Evolutionary conservation across 176 grass and related monocot genomes (phyloP).

Genomic region (Musa troglodytarum): DNA sequence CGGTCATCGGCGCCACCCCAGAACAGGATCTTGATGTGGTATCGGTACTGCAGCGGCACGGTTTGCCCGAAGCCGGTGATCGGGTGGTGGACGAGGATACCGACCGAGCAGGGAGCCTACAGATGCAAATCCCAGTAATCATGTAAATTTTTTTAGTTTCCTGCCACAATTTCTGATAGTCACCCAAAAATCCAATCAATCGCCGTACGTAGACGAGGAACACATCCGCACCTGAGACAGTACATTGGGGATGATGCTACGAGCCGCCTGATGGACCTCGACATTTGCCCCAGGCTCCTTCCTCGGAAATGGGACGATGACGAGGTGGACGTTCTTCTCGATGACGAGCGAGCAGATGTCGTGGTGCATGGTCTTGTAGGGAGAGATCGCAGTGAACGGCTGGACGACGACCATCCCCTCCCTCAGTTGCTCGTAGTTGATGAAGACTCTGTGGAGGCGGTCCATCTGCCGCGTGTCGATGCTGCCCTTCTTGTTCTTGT

Average conservation of each 20-base stretch:
- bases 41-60: not conserved
- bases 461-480: slow-evolving; percentile 14
- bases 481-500: slow-evolving; percentile 19
- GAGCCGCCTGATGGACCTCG: slow-evolving; percentile 13
- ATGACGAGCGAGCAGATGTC: slow-evolving; percentile 31
- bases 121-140: not conserved
- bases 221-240: slow-evolving; percentile 11
- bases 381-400: slow-evolving; percentile 33
- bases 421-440: slow-evolving; percentile 13
- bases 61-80: not conserved
- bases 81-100: slow-evolving; percentile 25
- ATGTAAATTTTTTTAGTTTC: not conserved
- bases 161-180: not conserved
- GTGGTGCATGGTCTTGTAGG: slow-evolving; percentile 31
- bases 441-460: slow-evolving; percentile 11
- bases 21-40: slow-evolving; percentile 19
- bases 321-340: slow-evolving; percentile 21
- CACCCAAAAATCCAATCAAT: not conserved
- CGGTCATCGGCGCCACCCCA: slow-evolving; percentile 36
- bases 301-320: slow-evolving; percentile 26
- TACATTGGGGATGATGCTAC: slow-evolving; percentile 20
- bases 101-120: slow-evolving; percentile 25
- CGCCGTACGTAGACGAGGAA: not conserved
- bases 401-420: slow-evolving; percentile 18
- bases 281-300: slow-evolving; percentile 1